Evolutionary conservation across 108 stramenopile species (phyloP), one percentile per base, ranked within the genome.

Genomic region (Discostella stelligeroides): DNA sequence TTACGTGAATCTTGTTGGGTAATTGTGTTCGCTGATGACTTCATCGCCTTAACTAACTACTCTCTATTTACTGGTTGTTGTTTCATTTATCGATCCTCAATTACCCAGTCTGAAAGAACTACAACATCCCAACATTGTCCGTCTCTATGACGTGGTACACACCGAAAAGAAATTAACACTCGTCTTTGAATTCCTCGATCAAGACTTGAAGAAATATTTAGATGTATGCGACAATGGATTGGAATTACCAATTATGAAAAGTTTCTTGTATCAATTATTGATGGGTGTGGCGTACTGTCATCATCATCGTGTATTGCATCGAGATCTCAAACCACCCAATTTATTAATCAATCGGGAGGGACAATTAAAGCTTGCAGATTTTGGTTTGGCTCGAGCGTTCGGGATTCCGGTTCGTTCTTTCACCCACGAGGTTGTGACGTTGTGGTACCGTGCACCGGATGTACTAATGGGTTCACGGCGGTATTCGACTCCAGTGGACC

Each of bases 401-500:
- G 97, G 97, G 0, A 98, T 99, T 47, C 99, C 99, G 12, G 96
- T 98, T 1, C 69, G 99, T 17, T 77, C 81, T 34, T 97, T 96
- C 67, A 97, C 97, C 0, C 94, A 95, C 68, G 97, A 94, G 79
- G 93, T 99, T 37, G 99, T 99, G 3, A 99, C 99, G 7, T 81
- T 99, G 49, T 99, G 99, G 99, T 99, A 99, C 68, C 88, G 99
- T 14, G 97, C 99, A 10, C 99, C 99, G 0, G 99, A 99, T 73
- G 97, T 99, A 6, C 79, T 99, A 43, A 87, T 99, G 92, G 99
- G 98, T 23, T 88, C 90, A 10, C 78, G 97, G 27, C 94, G 95
- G 72, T 99, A 99, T 66, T 93, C 89, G 14, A 98, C 99, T 0
- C 97, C 99, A 0, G 99, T 99, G 2, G 99, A 99, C 80, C 96